Evolutionary conservation across 352 stramenopile species (phyloP), one percentile per base, ranked within the genome.

Genomic region (Phytophthora sp.): DNA sequence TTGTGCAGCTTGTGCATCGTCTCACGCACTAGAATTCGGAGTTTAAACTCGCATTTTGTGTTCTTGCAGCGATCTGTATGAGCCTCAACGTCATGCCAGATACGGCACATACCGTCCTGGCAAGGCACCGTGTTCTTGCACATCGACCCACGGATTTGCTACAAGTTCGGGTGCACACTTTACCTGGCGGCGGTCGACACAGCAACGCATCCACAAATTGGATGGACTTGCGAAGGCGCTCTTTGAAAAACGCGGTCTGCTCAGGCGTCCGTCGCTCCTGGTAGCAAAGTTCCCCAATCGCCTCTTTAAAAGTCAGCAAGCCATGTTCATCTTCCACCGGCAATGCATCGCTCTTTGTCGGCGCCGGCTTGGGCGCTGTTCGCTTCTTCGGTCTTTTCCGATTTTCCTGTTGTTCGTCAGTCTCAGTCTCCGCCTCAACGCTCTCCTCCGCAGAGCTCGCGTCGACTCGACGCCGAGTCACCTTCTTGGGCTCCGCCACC

Each of bases 41-140:
- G 84, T 32, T 83, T 84, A 60, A 91, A 87, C 66, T 91, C 82
- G 54, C 82, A 91, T 21, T 86, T 67, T 5, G 52, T 41, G 52
- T 91, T 88, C 44, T 79, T 56, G 49, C 82, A 91, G 43, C 72
- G 73, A 30, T 89, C 82, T 6, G 75, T 89, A 52, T 91, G 79
- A 2, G 82, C 79, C 44, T 91, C 79, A 8, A 91, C 82, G 32
- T 91, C 79, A 51, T 89, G 79, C 82, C 82, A 91, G 20, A 89
- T 72, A 18, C 82, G 79, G n/a, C 82, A 89, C 54, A 84, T 79
- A 43, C 78, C 79, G 74, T 88, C 84, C 17, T 79, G 66, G 35
- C 82, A 91, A 17, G 79, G 79, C 26, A 71, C 57, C 28, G 77
- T 70, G 38, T 63, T 72, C 45, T 82, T 88, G 45, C 79, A 91